Evolutionary conservation across 2,329 filamentous ascomycete genomes (phyloP).

Genomic region (Exophiala sp.): DNA sequence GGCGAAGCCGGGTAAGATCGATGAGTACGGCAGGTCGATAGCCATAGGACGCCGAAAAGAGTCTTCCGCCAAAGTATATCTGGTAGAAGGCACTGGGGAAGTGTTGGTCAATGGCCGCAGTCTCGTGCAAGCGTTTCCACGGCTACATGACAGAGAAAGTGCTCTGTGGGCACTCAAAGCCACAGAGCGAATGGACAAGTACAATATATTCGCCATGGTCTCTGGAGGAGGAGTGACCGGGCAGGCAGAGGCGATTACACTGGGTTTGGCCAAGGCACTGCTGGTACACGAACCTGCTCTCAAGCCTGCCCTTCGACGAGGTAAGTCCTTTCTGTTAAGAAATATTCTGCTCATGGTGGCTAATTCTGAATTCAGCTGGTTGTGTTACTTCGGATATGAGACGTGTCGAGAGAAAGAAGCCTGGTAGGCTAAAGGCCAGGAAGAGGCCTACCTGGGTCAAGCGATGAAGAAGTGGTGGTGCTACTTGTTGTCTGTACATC

Average conservation of each 20-base stretch:
- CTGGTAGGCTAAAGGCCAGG: slow-evolving; percentile 90
- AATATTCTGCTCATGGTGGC: slow-evolving; percentile 5
- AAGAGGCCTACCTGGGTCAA: slow-evolving; percentile 99
- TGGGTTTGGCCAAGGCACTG: slow-evolving; percentile 84
- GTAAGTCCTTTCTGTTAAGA: slow-evolving; percentile 54
- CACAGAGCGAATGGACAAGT: slow-evolving; percentile 84
- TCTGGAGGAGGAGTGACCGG: slow-evolving; percentile 87
- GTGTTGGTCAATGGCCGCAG: slow-evolving; percentile 85
- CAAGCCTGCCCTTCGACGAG: slow-evolving; percentile 81
- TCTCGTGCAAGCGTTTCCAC: slow-evolving; percentile 76
- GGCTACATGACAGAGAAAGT: slow-evolving; percentile 90
- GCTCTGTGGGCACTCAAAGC: slow-evolving; percentile 85
- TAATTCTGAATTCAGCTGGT: slow-evolving; percentile 62
- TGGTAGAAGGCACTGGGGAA: slow-evolving; percentile 91
- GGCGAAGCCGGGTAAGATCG: slow-evolving; percentile 62
- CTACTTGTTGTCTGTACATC: slow-evolving; percentile 28
- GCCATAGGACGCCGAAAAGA: slow-evolving; percentile 85
- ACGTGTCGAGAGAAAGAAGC: slow-evolving; percentile 96
- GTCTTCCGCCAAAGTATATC: slow-evolving; percentile 75
- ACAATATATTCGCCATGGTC: slow-evolving; percentile 88
- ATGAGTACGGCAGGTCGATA: slow-evolving; percentile 72
- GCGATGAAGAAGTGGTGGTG: slow-evolving; percentile 46
- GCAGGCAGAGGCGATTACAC: slow-evolving; percentile 88
- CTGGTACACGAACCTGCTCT: slow-evolving; percentile 87
- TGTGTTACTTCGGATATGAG: slow-evolving; percentile 87